Evolutionary conservation across 2,329 filamentous ascomycete genomes (phyloP).

Genomic region (Clarireedia monteithiana): DNA sequence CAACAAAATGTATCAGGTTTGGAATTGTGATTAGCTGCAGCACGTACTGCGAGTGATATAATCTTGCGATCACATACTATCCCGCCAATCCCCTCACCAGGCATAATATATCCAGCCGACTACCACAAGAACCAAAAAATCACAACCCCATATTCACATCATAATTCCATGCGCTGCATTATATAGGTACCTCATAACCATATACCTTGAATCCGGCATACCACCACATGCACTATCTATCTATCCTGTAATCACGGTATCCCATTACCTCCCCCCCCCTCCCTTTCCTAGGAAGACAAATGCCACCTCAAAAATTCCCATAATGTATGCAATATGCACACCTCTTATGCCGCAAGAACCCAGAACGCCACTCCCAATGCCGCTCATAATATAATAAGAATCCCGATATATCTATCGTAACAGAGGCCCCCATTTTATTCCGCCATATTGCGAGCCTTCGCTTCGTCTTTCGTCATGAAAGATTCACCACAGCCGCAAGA

Average conservation of each 20-base stretch:
- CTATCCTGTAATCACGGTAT: constrained; percentile 3
- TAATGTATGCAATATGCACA: too few relatives aligned
- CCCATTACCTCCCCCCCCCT: background rate
- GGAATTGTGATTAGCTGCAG: too few relatives aligned
- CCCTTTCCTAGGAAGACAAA: background rate
- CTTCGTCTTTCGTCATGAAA: constrained; percentile 60
- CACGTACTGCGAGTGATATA: too few relatives aligned
- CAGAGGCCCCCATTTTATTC: background rate
- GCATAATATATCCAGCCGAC: too few relatives aligned
- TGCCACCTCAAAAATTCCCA: background rate
- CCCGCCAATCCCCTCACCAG: too few relatives aligned
- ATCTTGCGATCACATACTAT: too few relatives aligned
- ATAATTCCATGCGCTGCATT: background rate
- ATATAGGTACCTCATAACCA: background rate
- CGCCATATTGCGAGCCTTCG: constrained; percentile 4
- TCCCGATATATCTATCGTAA: background rate
- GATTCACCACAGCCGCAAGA: constrained; percentile 95
- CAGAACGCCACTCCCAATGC: constrained; percentile 26
- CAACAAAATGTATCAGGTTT: too few relatives aligned
- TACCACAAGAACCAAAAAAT: too few relatives aligned
- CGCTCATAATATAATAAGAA: constrained; percentile 11
- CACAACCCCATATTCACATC: too few relatives aligned
- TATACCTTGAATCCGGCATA: background rate
- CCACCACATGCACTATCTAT: constrained; percentile 3
- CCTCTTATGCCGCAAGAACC: constrained; percentile 6